Conservation (phyloP, 2,329 filamentous ascomycete species). For the Lachnellula occidentalis region DNA sequence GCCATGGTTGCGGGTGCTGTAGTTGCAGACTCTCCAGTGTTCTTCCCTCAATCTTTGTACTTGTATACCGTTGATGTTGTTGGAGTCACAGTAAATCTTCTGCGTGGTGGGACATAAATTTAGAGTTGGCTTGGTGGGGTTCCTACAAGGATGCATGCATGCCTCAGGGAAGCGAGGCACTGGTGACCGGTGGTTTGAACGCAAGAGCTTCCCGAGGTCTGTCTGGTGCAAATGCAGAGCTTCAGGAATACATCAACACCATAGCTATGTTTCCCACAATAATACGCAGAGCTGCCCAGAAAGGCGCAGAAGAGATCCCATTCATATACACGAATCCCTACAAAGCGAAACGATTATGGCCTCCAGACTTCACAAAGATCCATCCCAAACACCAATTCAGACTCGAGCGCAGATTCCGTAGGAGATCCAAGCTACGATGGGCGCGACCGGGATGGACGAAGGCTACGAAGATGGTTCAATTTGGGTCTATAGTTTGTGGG, state of each 20-base stretch:
- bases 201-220: too few species aligned
- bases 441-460: slow-evolving; percentile 61
- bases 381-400: slow-evolving; percentile 68
- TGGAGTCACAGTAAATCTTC: slow-evolving; percentile 1
- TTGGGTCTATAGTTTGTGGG: slow-evolving; percentile 29
- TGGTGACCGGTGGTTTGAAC: background rate
- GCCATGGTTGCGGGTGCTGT: slow-evolving; percentile 38
- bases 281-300: slow-evolving; percentile 36
- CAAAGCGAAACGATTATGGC: slow-evolving; percentile 68
- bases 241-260: slow-evolving; percentile 6
- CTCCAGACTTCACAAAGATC: slow-evolving; percentile 67
- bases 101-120: slow-evolving; percentile 10
- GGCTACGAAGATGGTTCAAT: slow-evolving; percentile 57
- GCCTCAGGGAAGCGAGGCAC: background rate
- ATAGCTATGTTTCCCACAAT: slow-evolving; percentile 44
- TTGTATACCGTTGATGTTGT: background rate
- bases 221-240: too few species aligned
- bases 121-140: slow-evolving; percentile 19
- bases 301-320: slow-evolving; percentile 24
- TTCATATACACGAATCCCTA: slow-evolving; percentile 48
- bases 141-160: slow-evolving; percentile 3
- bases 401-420: slow-evolving; percentile 73
- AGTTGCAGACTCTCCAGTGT: background rate
- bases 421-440: slow-evolving; percentile 57
- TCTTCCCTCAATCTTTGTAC: slow-evolving; percentile 3